These are phyloP conservation scores for Aegle marmelos DNA, from an alignment of 345 rosid genomes.

Conservation along the genomic window DNA sequence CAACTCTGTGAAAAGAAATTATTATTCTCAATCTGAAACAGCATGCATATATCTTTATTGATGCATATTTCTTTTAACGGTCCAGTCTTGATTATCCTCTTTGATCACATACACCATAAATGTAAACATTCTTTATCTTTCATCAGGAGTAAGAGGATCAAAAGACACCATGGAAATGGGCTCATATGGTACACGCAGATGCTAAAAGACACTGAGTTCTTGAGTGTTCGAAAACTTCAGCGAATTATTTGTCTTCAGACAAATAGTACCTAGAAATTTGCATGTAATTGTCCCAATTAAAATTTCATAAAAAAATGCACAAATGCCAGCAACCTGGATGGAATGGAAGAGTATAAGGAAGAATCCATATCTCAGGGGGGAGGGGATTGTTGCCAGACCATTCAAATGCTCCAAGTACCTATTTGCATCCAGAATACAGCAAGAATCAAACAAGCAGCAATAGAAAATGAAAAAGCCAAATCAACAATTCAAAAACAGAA, in stretches of 20 bases:
- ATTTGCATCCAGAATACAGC: constrained; percentile 20
- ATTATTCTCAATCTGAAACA: too few species aligned
- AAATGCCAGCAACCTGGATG: constrained; percentile 73
- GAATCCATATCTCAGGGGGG: constrained; percentile 99
- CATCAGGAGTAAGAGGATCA: background rate
- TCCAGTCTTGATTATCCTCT: background rate
- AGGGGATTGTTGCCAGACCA: constrained; percentile 98
- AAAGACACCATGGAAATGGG: background rate
- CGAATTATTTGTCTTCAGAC: background rate
- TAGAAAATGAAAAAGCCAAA: constrained; percentile 8
- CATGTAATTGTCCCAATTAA: background rate
- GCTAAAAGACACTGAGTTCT: background rate
- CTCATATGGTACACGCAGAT: background rate
- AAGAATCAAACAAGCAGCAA: constrained; percentile 16
- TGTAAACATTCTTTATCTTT: background rate
- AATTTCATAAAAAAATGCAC: background rate
- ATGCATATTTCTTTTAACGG: background rate
- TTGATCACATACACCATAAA: background rate
- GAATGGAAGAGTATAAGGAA: constrained; percentile 74
- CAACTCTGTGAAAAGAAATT: too few species aligned
- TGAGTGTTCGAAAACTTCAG: background rate
- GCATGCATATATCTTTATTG: background rate
- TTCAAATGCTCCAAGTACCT: constrained; percentile 94
- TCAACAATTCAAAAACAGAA: constrained; percentile 4
- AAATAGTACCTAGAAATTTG: background rate